A percentile compares a stretch with the other conserved stretches of the same genome.
These are phyloP conservation scores for Podospora fimiseda DNA, from an alignment of 495 filamentous ascomycete species.

Conservation along the genomic window DNA sequence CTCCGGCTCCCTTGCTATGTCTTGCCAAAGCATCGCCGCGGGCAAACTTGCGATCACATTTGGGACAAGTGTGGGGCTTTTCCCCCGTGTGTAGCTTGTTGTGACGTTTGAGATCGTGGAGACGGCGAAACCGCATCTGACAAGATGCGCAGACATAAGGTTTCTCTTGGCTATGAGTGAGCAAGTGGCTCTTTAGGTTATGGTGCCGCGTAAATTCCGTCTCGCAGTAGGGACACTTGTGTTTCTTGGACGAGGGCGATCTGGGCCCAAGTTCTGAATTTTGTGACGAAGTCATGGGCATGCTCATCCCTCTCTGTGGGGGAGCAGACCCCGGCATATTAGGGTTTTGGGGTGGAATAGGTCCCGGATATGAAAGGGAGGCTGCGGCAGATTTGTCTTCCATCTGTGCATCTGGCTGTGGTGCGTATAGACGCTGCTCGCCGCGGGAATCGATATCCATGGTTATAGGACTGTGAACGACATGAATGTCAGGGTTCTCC, in stretches of 20 bases:
- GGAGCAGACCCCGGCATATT: constrained; percentile 41
- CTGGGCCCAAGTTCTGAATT: constrained; percentile 33
- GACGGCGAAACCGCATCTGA: constrained; percentile 78
- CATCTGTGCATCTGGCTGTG: constrained; percentile 41
- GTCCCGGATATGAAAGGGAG: constrained; percentile 41
- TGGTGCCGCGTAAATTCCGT: constrained; percentile 97
- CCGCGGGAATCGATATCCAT: constrained; percentile 40
- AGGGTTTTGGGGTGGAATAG: constrained; percentile 27
- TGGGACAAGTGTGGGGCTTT: constrained; percentile 86
- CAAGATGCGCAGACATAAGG: constrained; percentile 89
- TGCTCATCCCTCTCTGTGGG: constrained; percentile 63
- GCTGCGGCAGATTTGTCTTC: constrained; percentile 41
- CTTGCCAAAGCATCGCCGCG: constrained; percentile 90
- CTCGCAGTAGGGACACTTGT: constrained; percentile 92
- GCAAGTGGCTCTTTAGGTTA: constrained; percentile 96
- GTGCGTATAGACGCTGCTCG: constrained; percentile 27
- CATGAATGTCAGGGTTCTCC: constrained; percentile 26
- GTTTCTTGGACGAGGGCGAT: constrained; percentile 73
- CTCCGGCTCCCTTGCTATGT: constrained; percentile 92
- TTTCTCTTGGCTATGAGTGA: constrained; percentile 98
- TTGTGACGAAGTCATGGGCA: constrained; percentile 63
- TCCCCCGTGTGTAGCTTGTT: constrained; percentile 95
- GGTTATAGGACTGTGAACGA: constrained; percentile 35
- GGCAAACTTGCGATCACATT: constrained; percentile 90
- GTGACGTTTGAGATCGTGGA: constrained; percentile 95